phyloP scores from a whole-genome alignment of 345 rosid species.

The Rubroshorea leprosula region DNA sequence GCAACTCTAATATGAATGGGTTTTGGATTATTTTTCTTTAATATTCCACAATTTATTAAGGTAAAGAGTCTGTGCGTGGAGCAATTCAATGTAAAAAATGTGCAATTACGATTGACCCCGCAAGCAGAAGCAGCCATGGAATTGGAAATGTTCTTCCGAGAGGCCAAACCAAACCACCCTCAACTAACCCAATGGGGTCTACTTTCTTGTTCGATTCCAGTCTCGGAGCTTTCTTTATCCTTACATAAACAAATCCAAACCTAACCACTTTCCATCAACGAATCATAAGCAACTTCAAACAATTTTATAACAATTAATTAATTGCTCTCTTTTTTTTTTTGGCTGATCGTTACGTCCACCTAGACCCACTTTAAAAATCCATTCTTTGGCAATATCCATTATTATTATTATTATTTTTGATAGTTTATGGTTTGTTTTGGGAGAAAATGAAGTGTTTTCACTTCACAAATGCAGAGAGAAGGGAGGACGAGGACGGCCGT shows the following conservation, averaged over 20 bases:
- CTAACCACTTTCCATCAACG: not conserved
- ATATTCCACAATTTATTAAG: no score
- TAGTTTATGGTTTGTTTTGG: not conserved
- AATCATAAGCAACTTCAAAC: not conserved
- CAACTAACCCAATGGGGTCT: not conserved
- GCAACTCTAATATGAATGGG: no score
- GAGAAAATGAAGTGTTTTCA: constrained; percentile 84
- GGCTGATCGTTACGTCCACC: not conserved
- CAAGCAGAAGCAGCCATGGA: no score
- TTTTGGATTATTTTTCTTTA: no score
- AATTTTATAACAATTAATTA: not conserved
- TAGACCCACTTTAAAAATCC: not conserved
- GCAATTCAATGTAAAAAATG: no score
- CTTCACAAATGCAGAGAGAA: constrained; percentile 66
- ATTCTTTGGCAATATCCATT: not conserved
- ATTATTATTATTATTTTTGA: not conserved
- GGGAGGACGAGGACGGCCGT: constrained; percentile 33
- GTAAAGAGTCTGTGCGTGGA: no score
- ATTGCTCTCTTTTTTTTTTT: no score
- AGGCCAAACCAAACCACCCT: not conserved
- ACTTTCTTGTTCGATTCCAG: not conserved
- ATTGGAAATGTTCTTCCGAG: not conserved
- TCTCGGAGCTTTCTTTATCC: not conserved
- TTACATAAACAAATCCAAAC: not conserved
- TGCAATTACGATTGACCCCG: no score